Evolutionary conservation across 768 basidiomycete species (phyloP), one percentile per base, ranked within the genome.

Genomic region (Cubamyces sp.): DNA sequence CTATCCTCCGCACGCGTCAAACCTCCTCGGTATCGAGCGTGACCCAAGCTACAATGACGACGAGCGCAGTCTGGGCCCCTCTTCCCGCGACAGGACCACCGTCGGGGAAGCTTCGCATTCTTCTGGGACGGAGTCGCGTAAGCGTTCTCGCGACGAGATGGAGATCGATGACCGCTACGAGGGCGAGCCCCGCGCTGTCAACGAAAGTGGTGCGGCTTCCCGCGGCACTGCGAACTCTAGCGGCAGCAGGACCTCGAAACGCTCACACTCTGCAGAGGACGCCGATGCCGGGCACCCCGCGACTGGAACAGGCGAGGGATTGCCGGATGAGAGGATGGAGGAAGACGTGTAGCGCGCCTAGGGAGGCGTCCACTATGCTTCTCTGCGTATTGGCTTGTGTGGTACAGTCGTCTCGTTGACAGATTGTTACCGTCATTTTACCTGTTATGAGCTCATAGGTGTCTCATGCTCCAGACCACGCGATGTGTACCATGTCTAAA

Each of bases 111-210:
- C 56, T 47, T 57, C 64, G 21, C 62, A 58, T 28, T 54, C 58
- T 37, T 66, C 62, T 49, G 63, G 64, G 7, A n/a, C 28, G 52
- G 68, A 66, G 26, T 52, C 76, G 59, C 82, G 84, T 71, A 88
- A 87, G 70, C 80, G 87, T 58, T 79, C 76, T 64, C 79, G 84
- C 61, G 81, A 81, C 52, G 87, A 88, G 56, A 85, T 87, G 85
- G 87, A 89, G 43, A 77, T 82, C 50, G 85, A 86, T 57, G 82
- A 75, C 48, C 82, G 82, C 28, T 77, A 81, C 51, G 61, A 65
- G 25, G 57, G 53, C 12, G 68, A 64, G 39, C 46, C 49, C 47
- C 68, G 68, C 23, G 64, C 69, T 52, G 66, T 65, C 39, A 62
- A 48, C 43, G 66, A 66, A 41, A 54, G 58, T 52, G 64, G 56